Conservation (phyloP, 73 alveolate genomes). For the Durusdinium trenchii region DNA sequence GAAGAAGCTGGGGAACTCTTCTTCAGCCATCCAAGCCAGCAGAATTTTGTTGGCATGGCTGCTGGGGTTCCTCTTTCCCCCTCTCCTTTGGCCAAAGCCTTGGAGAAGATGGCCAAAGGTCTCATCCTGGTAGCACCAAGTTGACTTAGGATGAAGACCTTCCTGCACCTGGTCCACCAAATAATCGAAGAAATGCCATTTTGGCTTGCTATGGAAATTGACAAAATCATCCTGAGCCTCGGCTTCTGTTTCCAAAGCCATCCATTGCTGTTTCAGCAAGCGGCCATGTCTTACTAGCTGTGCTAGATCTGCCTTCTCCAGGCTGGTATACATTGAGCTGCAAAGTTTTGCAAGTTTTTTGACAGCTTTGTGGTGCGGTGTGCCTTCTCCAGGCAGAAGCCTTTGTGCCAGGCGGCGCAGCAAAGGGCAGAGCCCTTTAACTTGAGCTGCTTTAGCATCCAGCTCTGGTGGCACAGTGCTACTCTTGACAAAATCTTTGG, state of each 20-base stretch:
- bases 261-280: not conserved
- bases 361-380: not conserved
- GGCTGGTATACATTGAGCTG: not conserved
- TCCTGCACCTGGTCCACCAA: constrained; percentile 13
- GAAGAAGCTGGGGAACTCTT: not conserved
- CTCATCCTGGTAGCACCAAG: constrained; percentile 48
- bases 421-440: not conserved
- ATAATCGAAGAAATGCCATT: constrained; percentile 1
- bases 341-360: constrained; percentile 16
- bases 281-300: not conserved
- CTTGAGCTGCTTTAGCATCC: constrained; percentile 54
- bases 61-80: not conserved
- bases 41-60: not conserved
- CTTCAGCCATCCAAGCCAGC: not conserved
- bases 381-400: not conserved
- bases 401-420: not conserved
- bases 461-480: not conserved
- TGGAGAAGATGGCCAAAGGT: not conserved
- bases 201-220: constrained; percentile 37
- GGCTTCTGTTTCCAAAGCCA: constrained; percentile 29
- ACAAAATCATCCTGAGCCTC: not conserved
- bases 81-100: not conserved
- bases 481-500: not conserved
- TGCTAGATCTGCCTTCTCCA: not conserved
- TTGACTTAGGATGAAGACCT: constrained; percentile 23